Conservation (phyloP, 2,329 filamentous ascomycete species). For the Penicillium sp. region DNA sequence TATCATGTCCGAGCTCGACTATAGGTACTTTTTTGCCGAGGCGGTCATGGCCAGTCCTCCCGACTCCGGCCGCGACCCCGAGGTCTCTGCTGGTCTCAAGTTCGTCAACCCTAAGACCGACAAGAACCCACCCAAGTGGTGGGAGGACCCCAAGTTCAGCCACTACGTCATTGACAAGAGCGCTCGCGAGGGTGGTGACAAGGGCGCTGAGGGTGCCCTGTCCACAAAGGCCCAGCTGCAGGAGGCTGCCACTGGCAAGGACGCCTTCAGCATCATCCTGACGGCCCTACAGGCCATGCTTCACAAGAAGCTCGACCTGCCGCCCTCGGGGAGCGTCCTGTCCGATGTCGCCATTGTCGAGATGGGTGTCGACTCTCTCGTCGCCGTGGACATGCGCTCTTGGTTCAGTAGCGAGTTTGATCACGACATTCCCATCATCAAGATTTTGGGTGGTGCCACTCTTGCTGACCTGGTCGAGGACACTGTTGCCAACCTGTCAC, state of each 20-base stretch:
- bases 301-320: neutral
- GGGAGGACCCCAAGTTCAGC: neutral
- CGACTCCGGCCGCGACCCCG: neutral
- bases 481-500: neutral
- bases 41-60: neutral
- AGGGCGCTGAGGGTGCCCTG: neutral
- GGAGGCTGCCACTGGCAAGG: neutral
- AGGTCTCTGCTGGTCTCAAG: neutral
- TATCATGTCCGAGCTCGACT: neutral
- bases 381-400: neutral
- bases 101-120: neutral
- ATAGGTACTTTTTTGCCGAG: neutral
- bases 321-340: neutral
- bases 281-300: neutral
- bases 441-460: neutral
- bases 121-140: neutral
- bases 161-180: neutral
- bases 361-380: neutral
- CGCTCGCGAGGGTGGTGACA: neutral
- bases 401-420: neutral
- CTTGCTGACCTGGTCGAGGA: neutral
- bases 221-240: neutral
- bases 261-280: neutral
- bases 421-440: neutral
- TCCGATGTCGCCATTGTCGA: neutral